Base-by-base conservation (phyloP, 1,139 yeast genomes). In the Zygoascus hellenicus region DNA sequence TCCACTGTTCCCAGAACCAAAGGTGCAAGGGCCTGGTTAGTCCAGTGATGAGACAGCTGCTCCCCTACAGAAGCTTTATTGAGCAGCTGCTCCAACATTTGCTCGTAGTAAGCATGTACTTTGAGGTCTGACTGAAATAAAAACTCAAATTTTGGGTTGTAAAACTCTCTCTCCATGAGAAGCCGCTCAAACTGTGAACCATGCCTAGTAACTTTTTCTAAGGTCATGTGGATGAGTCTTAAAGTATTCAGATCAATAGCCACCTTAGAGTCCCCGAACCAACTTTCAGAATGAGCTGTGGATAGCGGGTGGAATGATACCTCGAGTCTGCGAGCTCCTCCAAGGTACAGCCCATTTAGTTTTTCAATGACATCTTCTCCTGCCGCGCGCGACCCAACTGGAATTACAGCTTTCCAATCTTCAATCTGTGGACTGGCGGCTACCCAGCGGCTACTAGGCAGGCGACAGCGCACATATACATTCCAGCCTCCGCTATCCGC, bases 171-270 rank as follows among this genome's bases (percentile, higher is more conserved):
- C 19, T 45, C 48, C 63, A 57, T 60, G 13, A 61, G 40, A 2
- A 46, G 39, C 9, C 57, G 49, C 43, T 61, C 64, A 45, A 61
- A 61, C 30, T 43, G 52, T 2, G 59, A 54, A 3, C 65, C 65
- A 43, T 53, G 46, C 19, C 42, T 38, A 9, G 51, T 16, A 9
- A 61, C 59, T 29, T 53, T 48, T 47, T 61, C 63, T 13, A 53
- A 48, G 37, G 56, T 49, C 46, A 48, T 42, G 48, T 61, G 54
- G 15, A 60, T 50, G 13, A 43, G 39, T 22, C 63, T 55, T 31
- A 57, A 26, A 11, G 31, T 43, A 3, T 14, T 22, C 33, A 58
- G 39, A 38, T 46, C 47, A 2, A 26, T 19, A 22, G 54, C 54
- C 29, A 22, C 7, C 26, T 22, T 22, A 4, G 26, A 22, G 7